Conservation (phyloP, 441 rosid genomes). For the Gossypium aridum region DNA sequence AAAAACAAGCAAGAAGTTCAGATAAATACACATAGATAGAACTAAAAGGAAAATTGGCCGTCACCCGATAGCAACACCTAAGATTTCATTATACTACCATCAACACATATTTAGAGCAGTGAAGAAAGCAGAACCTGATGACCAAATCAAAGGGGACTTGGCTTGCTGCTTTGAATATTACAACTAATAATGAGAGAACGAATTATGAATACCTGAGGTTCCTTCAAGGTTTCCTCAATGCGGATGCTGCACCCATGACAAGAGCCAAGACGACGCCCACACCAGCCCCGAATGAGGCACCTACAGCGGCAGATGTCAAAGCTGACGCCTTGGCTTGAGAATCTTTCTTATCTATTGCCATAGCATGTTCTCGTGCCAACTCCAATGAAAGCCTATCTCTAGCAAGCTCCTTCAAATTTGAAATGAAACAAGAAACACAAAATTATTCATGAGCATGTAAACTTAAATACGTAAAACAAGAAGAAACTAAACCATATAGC, state of each 20-base stretch:
- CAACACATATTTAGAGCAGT: conserved; percentile 5
- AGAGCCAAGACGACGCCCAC: conserved; percentile 83
- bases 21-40: neutral
- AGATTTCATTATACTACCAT: neutral
- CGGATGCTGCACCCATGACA: conserved; percentile 98
- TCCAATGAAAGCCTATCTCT: conserved; percentile 60
- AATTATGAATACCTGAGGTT: conserved; percentile 37
- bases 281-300: conserved; percentile 93
- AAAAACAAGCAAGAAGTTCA: neutral
- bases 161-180: neutral
- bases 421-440: conserved; percentile 5
- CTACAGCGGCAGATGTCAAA: conserved; percentile 75
- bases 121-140: neutral
- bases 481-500: neutral
- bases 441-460: neutral
- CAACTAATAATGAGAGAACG: neutral
- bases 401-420: conserved; percentile 61
- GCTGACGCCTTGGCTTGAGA: conserved; percentile 65
- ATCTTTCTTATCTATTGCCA: conserved; percentile 29
- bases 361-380: conserved; percentile 47
- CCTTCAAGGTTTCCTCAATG: conserved; percentile 93
- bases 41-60: neutral
- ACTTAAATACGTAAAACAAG: neutral
- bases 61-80: neutral
- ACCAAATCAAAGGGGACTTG: neutral